A percentile compares a stretch with the other conserved stretches of the same genome.
Evolutionary conservation across 2,329 filamentous ascomycete genomes (phyloP).

Genomic region (Xylaria polymorpha): DNA sequence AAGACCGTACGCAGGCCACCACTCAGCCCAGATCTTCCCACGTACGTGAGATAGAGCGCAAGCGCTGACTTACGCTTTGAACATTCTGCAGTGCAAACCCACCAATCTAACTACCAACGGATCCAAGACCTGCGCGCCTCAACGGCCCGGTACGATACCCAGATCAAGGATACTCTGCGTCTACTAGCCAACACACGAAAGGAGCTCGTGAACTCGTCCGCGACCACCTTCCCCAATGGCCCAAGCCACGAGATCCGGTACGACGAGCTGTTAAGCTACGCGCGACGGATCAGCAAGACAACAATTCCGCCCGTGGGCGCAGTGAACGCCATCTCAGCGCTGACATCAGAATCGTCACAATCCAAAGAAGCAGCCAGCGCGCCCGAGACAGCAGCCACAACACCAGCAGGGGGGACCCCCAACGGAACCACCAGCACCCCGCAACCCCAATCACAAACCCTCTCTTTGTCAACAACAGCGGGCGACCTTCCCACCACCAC

Average conservation of each 20-base stretch:
- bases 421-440: slow-evolving; percentile 38
- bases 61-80: not conserved
- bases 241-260: slow-evolving; percentile 71
- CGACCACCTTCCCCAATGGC: slow-evolving; percentile 64
- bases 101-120: slow-evolving; percentile 79
- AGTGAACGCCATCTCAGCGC: slow-evolving; percentile 53
- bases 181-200: slow-evolving; percentile 78
- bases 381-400: slow-evolving; percentile 46
- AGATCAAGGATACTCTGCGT: slow-evolving; percentile 76
- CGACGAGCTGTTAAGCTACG: slow-evolving; percentile 79
- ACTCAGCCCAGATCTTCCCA: not conserved
- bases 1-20: slow-evolving; percentile 63
- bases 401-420: slow-evolving; percentile 44
- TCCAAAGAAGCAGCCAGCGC: slow-evolving; percentile 40
- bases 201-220: slow-evolving; percentile 74
- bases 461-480: slow-evolving; percentile 44
- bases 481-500: slow-evolving; percentile 27
- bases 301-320: slow-evolving; percentile 75
- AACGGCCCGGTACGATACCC: slow-evolving; percentile 73
- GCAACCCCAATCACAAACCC: not conserved
- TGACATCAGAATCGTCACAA: slow-evolving; percentile 27
- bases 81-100: slow-evolving; percentile 68
- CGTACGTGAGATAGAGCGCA: not conserved
- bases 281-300: slow-evolving; percentile 81
- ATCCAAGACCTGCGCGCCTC: slow-evolving; percentile 76